phyloP scores from a whole-genome alignment of 2,329 filamentous ascomycete genomes.

The Eurotiales sp. region DNA sequence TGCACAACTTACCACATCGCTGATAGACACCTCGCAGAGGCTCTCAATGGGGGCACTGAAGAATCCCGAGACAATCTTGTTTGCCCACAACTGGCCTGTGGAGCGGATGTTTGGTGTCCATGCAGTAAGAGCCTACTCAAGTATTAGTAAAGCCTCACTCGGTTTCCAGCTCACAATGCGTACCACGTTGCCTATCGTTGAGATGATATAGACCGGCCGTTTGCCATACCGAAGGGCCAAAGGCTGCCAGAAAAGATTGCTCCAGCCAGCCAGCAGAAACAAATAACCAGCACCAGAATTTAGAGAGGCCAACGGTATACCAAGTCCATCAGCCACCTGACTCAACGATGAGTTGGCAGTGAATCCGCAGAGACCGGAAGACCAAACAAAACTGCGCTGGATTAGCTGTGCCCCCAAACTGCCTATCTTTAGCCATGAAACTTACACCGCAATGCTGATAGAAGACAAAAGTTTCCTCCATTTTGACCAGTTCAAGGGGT shows the following conservation, averaged over 20 bases:
- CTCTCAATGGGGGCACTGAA: conserved; percentile 41
- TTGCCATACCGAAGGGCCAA: conserved; percentile 45
- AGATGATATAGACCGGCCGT: conserved; percentile 31
- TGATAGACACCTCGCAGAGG: conserved; percentile 37
- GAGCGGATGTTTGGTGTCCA: conserved; percentile 4
- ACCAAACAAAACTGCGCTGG: conserved; percentile 29
- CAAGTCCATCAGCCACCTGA: conserved; percentile 32
- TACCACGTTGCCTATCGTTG: conserved; percentile 30
- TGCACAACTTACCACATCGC: conserved; percentile 36
- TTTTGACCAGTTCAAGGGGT: conserved; percentile 44
- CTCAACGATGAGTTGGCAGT: conserved; percentile 37
- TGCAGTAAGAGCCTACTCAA: not conserved
- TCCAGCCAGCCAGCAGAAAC: conserved; percentile 45
- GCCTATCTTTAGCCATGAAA: conserved; percentile 26
- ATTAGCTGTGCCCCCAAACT: conserved; percentile 33
- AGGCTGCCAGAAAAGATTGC: conserved; percentile 45
- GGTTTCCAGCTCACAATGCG: conserved; percentile 7
- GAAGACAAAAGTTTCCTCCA: conserved; percentile 39
- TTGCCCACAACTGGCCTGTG: conserved; percentile 37
- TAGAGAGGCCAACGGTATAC: conserved; percentile 30
- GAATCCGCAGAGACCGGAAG: not conserved
- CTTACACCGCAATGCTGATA: conserved; percentile 39
- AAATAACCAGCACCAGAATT: conserved; percentile 38
- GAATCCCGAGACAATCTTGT: conserved; percentile 36
- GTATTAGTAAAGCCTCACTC: not conserved